Evolutionary conservation across 164 flowering plant genomes (phyloP), one percentile per base, ranked within the genome.

Genomic region (Malania oleifera): DNA sequence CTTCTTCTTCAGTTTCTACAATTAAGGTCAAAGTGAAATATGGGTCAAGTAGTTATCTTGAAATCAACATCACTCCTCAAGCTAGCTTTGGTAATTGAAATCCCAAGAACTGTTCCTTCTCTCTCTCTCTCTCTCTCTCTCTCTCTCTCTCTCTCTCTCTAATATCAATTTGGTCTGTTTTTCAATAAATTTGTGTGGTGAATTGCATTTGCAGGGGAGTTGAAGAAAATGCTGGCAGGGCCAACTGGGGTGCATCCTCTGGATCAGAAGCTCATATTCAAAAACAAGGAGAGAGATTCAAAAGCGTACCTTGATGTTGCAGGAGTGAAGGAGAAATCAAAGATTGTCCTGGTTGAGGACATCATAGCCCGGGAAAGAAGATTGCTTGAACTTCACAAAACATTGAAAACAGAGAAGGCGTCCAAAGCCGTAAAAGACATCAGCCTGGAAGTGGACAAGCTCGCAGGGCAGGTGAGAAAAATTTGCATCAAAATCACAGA

Each of bases 221-320:
- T 81, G 75, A 81, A 79, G 80, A 81, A 81, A 60, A 65, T 63
- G 73, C 38, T 81, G 40, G 71, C 73, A 13, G 75, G 65, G 23
- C 31, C 24, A 12, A 79, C 79, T 3, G 81, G 81, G 27, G 29
- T 81, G 54, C 70, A 77, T 29, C 69, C 37, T 29, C 57, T 64
- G 17, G 80, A 81, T 41, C 81, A 76, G 70, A 81, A 77, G 47
- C 45, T 81, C 57, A 58, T 76, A 8, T 79, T 39, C 69, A 78
- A 79, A 34, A 68, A 77, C 25, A 76, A 77, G 31, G 86, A 79
- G 62, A 76, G 80, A 49, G 75, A 71, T 44, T 79, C 86, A 8
- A 81, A 67, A 51, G 43, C 51, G 0, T 81, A 55, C 58, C 73
- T 81, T 52, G 86, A 81, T 61, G 60, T 55, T 52, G 51, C 37